Conservation (phyloP, 2,329 filamentous ascomycete genomes). For the Pseudogymnoascus verrucosus region DNA sequence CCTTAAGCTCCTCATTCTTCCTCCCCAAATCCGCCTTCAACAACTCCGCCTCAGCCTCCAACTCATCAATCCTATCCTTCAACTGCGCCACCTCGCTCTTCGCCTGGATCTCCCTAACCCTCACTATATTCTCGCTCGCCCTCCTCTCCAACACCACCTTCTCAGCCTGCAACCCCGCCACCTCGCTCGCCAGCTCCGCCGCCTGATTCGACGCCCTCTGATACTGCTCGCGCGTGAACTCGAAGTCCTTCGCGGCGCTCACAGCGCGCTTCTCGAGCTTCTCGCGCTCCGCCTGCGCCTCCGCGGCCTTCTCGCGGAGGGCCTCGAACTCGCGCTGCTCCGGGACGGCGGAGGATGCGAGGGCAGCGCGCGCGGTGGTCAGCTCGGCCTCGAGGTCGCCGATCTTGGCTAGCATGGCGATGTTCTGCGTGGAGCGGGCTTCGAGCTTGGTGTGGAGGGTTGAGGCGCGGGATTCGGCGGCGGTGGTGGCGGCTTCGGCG, state of each 20-base stretch:
- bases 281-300: conserved; percentile 17
- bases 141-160: conserved; percentile 15
- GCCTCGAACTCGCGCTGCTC: conserved; percentile 34
- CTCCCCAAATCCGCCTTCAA: conserved; percentile 32
- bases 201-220: conserved; percentile 22
- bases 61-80: conserved; percentile 27
- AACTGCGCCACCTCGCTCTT: conserved; percentile 16
- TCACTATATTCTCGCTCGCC: conserved; percentile 21
- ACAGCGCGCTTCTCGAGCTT: conserved; percentile 16
- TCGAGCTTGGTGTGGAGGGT: conserved; percentile 18
- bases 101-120: conserved; percentile 23
- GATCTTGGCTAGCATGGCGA: conserved; percentile 23
- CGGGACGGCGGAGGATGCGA: conserved; percentile 29
- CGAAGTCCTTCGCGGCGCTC: conserved; percentile 20
- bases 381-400: conserved; percentile 23
- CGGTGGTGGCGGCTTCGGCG: conserved; percentile 36
- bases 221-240: conserved; percentile 24
- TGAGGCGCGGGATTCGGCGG: conserved; percentile 12
- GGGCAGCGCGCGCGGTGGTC: conserved; percentile 11
- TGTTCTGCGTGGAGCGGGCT: conserved; percentile 14
- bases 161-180: conserved; percentile 16
- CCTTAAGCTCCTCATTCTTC: conserved; percentile 29
- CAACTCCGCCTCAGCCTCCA: conserved; percentile 18
- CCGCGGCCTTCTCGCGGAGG: conserved; percentile 13
- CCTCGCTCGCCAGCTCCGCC: conserved; percentile 15